Conservation (phyloP, 345 rosid species). For the Lagerstroemia speciosa region DNA sequence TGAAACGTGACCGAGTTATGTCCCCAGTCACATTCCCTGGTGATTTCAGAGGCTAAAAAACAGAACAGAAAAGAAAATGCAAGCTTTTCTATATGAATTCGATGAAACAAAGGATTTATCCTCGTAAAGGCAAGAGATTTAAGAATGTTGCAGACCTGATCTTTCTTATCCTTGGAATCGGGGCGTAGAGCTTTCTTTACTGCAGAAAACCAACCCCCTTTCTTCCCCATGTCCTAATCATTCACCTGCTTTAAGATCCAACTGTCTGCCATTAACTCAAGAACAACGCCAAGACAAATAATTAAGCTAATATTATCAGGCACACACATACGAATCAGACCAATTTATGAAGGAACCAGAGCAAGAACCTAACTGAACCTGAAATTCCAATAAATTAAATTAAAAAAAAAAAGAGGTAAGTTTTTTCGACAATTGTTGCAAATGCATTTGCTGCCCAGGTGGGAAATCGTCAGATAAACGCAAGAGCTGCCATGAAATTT, state of each 20-base stretch:
- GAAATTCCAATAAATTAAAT: no score
- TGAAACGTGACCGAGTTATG: no score
- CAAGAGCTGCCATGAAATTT: no score
- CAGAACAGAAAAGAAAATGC: background rate
- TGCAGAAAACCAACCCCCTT: conserved; percentile 62
- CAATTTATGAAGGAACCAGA: no score
- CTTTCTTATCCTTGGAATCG: conserved; percentile 37
- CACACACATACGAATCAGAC: no score
- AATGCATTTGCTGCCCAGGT: no score
- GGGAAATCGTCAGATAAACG: no score
- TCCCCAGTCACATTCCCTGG: no score
- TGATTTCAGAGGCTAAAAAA: no score
- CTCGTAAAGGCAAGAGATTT: background rate
- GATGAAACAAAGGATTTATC: background rate
- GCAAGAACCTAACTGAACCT: no score
- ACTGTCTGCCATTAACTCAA: background rate
- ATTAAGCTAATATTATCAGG: background rate
- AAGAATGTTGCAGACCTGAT: conserved; percentile 24
- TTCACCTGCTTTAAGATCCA: conserved; percentile 1
- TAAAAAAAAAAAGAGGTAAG: no score
- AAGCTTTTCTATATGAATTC: background rate
- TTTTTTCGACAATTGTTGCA: no score
- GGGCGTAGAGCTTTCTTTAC: conserved; percentile 65
- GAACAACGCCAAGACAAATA: background rate
- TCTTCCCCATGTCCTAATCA: conserved; percentile 57